Conservation (phyloP, 2,329 filamentous ascomycete genomes). For the Aspergillus latus region DNA sequence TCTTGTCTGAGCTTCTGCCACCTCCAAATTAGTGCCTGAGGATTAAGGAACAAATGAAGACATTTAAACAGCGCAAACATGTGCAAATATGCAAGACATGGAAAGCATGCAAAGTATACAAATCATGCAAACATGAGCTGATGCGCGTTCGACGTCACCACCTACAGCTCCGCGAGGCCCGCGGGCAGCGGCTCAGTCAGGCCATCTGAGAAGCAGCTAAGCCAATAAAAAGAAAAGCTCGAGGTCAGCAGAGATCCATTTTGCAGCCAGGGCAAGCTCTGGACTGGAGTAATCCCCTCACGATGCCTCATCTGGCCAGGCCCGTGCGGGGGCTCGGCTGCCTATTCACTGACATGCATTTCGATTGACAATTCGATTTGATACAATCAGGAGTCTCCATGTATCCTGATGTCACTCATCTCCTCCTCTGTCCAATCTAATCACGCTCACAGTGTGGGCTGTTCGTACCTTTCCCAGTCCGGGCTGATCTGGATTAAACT, state of each 20-base stretch:
- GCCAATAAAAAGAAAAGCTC: not conserved
- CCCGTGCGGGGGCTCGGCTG: slow-evolving; percentile 5
- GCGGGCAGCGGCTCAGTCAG: not conserved
- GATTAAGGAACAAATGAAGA: no score
- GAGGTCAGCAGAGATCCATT: not conserved
- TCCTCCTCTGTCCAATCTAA: slow-evolving; percentile 1
- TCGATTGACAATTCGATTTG: slow-evolving; percentile 11
- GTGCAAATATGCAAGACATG: not conserved
- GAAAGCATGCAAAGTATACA: not conserved
- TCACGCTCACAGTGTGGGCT: not conserved
- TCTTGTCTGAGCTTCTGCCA: no score
- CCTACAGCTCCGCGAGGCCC: not conserved
- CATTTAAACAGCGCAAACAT: not conserved
- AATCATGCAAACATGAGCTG: not conserved
- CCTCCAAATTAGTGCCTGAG: no score
- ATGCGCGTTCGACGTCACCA: not conserved
- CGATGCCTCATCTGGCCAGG: not conserved
- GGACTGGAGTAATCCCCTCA: not conserved
- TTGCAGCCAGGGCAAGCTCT: slow-evolving; percentile 1
- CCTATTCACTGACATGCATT: slow-evolving; percentile 9
- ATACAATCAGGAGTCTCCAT: slow-evolving; percentile 3
- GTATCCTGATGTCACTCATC: slow-evolving; percentile 10
- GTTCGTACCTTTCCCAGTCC: not conserved
- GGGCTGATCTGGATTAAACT: slow-evolving; percentile 1
- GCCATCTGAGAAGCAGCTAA: not conserved